Percentiles rank a stretch among this genome's conserved stretches.
These are phyloP conservation scores for Thoreauomyces humboldtii DNA, from an alignment of 192 early-diverging fungal species.

Conservation along the genomic window DNA sequence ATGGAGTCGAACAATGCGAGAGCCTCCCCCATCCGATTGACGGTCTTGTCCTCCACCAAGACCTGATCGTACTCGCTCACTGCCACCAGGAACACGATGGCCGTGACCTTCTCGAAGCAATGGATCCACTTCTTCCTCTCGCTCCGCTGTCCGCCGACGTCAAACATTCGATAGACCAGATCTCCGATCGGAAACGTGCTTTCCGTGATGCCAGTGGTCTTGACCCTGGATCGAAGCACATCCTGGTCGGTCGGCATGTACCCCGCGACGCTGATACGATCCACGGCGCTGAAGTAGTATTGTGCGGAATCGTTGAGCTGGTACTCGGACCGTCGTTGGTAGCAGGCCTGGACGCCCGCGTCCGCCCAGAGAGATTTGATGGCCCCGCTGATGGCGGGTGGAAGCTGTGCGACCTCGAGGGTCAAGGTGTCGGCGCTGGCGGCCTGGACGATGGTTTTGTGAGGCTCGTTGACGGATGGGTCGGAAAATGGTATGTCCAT, in stretches of 20 bases:
- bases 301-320: slow-evolving; percentile 95
- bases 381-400: slow-evolving; percentile 72
- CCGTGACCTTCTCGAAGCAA: slow-evolving; percentile 96
- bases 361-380: slow-evolving; percentile 84
- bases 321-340: slow-evolving; percentile 81
- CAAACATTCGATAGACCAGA: slow-evolving; percentile 92
- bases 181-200: slow-evolving; percentile 88
- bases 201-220: slow-evolving; percentile 96
- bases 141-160: slow-evolving; percentile 96
- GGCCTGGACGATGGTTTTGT: background rate
- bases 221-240: slow-evolving; percentile 93
- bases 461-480: background rate
- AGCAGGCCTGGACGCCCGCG: slow-evolving; percentile 77
- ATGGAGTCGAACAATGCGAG: slow-evolving; percentile 96
- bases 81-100: slow-evolving; percentile 93
- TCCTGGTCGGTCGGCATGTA: slow-evolving; percentile 95
- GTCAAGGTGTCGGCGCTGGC: slow-evolving; percentile 38
- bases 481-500: slow-evolving; percentile 9
- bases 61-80: slow-evolving; percentile 96
- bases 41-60: slow-evolving; percentile 91
- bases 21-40: slow-evolving; percentile 95
- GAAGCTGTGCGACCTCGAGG: slow-evolving; percentile 81
- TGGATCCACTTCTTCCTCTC: slow-evolving; percentile 99
- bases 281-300: slow-evolving; percentile 94
- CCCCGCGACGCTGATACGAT: slow-evolving; percentile 73